Evolutionary conservation across 2,329 filamentous ascomycete species (phyloP).

Genomic region (Penicillium fuscoglaucum): DNA sequence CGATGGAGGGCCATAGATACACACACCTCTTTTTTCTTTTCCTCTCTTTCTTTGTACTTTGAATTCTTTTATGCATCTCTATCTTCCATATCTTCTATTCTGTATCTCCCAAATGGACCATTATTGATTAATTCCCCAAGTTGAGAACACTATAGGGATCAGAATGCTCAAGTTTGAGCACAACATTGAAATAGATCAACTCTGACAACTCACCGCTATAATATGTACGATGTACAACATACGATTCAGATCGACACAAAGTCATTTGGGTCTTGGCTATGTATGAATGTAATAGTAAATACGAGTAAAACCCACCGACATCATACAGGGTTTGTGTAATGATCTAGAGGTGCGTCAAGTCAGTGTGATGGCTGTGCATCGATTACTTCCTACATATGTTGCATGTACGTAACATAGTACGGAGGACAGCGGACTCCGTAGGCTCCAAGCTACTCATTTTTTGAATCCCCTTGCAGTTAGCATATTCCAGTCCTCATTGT

Average conservation of each 20-base stretch:
- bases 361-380: conserved; percentile 13
- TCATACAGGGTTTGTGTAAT: conserved; percentile 14
- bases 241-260: neutral
- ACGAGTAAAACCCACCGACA: neutral
- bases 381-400: neutral
- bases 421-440: neutral
- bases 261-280: neutral
- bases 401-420: conserved; percentile 1
- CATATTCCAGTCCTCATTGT: neutral
- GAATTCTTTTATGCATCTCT: neutral
- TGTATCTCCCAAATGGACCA: too few species aligned
- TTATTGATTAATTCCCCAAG: neutral
- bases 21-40: neutral
- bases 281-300: neutral
- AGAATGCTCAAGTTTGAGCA: neutral
- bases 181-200: neutral
- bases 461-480: neutral
- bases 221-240: neutral
- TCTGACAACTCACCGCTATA: neutral
- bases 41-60: neutral
- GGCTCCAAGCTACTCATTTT: neutral
- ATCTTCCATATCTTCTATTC: neutral
- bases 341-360: conserved; percentile 13
- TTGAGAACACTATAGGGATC: neutral
- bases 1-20: neutral